phyloP scores from a whole-genome alignment of 306 rosid species.

The Erythrophleum fordii region DNA sequence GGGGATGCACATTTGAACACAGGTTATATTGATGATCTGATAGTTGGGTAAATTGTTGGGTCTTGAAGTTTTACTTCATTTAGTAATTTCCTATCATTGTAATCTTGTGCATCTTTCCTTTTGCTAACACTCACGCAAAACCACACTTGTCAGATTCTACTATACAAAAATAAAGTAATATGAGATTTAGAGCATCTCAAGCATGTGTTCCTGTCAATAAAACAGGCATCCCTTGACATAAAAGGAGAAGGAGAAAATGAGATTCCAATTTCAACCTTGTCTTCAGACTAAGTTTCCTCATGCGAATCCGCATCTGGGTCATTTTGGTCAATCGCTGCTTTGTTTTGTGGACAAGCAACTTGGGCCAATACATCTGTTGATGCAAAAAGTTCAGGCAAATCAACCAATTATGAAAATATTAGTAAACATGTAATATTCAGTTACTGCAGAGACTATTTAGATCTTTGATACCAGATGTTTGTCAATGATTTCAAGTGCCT shows the following conservation, averaged over 20 bases:
- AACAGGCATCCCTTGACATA: conserved; percentile 18
- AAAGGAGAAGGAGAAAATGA: conserved; percentile 19
- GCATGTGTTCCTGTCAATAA: not conserved
- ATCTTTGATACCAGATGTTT: conserved; percentile 72
- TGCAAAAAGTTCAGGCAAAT: conserved; percentile 27
- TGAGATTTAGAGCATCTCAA: conserved; percentile 8
- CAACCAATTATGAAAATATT: conserved; percentile 10
- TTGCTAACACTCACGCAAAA: not conserved
- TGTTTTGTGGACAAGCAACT: conserved; percentile 86
- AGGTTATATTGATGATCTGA: not conserved
- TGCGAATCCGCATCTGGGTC: conserved; percentile 95
- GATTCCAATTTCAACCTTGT: conserved; percentile 60
- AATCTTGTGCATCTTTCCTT: not conserved
- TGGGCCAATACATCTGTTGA: conserved; percentile 90
- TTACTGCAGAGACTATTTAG: not conserved
- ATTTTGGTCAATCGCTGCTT: conserved; percentile 92
- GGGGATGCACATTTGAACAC: not conserved
- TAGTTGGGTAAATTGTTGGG: not conserved
- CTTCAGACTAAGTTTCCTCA: conserved; percentile 91
- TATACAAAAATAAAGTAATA: conserved; percentile 15
- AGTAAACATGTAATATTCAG: conserved; percentile 4
- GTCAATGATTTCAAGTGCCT: conserved; percentile 86
- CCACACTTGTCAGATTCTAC: not conserved
- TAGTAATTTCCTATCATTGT: not conserved
- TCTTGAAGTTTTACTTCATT: not conserved